Evolutionary conservation across 2,329 filamentous ascomycete species (phyloP), one percentile per base, ranked within the genome.

Genomic region (Zarea fungicola): DNA sequence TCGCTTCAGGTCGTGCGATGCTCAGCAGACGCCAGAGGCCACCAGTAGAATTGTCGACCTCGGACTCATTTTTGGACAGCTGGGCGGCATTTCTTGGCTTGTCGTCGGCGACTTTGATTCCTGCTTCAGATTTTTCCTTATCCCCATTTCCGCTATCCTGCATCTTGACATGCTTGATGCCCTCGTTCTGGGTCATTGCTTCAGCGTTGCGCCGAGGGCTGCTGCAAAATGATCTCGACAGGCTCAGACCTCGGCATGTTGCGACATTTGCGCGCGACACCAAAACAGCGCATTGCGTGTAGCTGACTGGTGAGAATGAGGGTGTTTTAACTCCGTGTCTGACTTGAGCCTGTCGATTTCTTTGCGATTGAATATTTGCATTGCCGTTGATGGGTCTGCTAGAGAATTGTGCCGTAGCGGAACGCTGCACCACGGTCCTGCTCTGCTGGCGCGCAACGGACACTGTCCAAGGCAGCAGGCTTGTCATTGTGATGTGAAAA

Each of bases 41-140:
- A 54, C 83, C 73, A 9, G 87, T 85, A 19, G 86, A 81, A 52
- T 71, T 74, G 18, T 73, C 71, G 39, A 71, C 64, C 6, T 68
- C 65, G 57, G 81, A 81, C 16, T 87, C 85, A 55, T 95, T 89
- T 63, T 90, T 96, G 39, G 87, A 89, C 40, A 99, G 73, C 55
- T 87, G 87, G 13, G 93, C 93, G 54, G 85, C 84, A 58, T 97
- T 73, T 63, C 97, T 95, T 57, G 97, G 77, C 61, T 96, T 85
- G 2, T 90, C 86, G 6, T 90, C 92, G 3, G 11, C 21, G 9
- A 16, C 16, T 14, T 45, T 22, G 31, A 14, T 34, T 11, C 23
- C 32, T 3, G 8, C 7, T n/a, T 22, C 32, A 18, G 28, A 31
- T 4, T 16, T 4, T 60, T 88, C 83, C 11, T 84, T 80, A 32